Evolutionary conservation across 2,329 filamentous ascomycete species (phyloP).

Genomic region (Pseudogymnoascus sp.): DNA sequence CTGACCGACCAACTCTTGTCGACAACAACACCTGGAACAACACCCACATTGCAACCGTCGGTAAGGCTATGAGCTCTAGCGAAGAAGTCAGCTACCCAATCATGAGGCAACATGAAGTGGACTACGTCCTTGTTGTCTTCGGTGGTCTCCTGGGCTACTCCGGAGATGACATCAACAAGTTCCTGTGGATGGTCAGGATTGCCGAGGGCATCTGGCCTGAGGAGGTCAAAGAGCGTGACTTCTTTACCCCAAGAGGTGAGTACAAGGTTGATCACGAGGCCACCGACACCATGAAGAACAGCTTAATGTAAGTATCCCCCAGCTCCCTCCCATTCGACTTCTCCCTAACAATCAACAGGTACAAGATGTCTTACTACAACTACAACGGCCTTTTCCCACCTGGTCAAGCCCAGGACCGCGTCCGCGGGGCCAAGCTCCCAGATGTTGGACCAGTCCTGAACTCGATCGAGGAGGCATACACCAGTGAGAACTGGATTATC

Average conservation of each 20-base stretch:
- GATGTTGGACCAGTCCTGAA: slow-evolving; percentile 75
- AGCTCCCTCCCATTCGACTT: not conserved
- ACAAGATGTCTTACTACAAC: slow-evolving; percentile 99
- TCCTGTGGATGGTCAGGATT: slow-evolving; percentile 99
- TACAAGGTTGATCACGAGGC: slow-evolving; percentile 91
- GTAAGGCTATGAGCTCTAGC: slow-evolving; percentile 95
- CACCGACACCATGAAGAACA: slow-evolving; percentile 97
- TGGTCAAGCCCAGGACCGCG: slow-evolving; percentile 83
- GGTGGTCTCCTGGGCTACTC: slow-evolving; percentile 94
- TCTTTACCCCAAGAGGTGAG: slow-evolving; percentile 88
- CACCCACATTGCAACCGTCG: slow-evolving; percentile 97
- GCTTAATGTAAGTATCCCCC: slow-evolving; percentile 75
- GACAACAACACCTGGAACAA: slow-evolving; percentile 99
- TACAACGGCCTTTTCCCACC: slow-evolving; percentile 84
- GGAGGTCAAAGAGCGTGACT: slow-evolving; percentile 92
- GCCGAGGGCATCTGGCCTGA: slow-evolving; percentile 99
- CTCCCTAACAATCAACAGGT: slow-evolving; percentile 48
- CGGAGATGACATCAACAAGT: slow-evolving; percentile 99
- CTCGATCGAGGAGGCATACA: slow-evolving; percentile 92
- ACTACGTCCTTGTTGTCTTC: slow-evolving; percentile 97
- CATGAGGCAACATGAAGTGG: slow-evolving; percentile 95
- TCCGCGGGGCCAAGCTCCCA: slow-evolving; percentile 74
- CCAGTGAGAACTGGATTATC: slow-evolving; percentile 99
- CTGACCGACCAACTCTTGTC: slow-evolving; percentile 88
- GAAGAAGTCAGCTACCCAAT: slow-evolving; percentile 99